phyloP scores from a whole-genome alignment of 129 eudicot species.

The Saussurea involucrata region DNA sequence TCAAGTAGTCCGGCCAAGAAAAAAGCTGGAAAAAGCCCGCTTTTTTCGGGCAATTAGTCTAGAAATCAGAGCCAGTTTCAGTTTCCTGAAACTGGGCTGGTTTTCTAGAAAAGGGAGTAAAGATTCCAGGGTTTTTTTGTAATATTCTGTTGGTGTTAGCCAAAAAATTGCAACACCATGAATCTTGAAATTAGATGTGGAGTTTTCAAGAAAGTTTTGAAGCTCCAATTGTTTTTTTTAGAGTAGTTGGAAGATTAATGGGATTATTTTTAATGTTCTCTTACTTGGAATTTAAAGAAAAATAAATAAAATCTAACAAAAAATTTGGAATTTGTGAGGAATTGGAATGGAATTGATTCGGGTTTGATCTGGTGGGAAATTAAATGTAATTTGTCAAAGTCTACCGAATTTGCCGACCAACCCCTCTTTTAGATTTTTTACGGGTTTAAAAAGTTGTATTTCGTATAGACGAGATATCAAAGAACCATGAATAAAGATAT shows the following conservation, averaged over 20 bases:
- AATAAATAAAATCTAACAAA: too few species aligned
- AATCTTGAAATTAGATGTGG: constrained; percentile 22
- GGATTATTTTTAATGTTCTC: too few species aligned
- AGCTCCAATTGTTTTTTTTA: neutral
- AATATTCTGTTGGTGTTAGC: constrained; percentile 5
- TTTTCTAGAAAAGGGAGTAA: constrained; percentile 3
- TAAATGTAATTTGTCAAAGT: too few species aligned
- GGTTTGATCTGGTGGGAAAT: too few species aligned
- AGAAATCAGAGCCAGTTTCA: neutral
- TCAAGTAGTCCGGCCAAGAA: constrained; percentile 28
- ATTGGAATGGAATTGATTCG: too few species aligned
- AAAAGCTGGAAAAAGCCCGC: constrained; percentile 36
- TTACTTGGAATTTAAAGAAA: too few species aligned
- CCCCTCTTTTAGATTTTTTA: too few species aligned
- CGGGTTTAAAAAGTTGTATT: too few species aligned
- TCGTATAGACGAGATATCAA: too few species aligned
- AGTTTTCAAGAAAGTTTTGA: constrained; percentile 19
- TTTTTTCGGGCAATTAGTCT: constrained; percentile 23
- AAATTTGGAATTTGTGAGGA: too few species aligned
- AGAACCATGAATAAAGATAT: too few species aligned
- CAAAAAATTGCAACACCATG: neutral
- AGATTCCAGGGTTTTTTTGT: constrained; percentile 12
- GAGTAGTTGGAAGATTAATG: neutral
- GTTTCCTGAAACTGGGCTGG: constrained; percentile 2
- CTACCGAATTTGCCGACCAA: too few species aligned